Base-by-base conservation (phyloP, 2,329 filamentous ascomycete genomes). In the Phoma sp. region DNA sequence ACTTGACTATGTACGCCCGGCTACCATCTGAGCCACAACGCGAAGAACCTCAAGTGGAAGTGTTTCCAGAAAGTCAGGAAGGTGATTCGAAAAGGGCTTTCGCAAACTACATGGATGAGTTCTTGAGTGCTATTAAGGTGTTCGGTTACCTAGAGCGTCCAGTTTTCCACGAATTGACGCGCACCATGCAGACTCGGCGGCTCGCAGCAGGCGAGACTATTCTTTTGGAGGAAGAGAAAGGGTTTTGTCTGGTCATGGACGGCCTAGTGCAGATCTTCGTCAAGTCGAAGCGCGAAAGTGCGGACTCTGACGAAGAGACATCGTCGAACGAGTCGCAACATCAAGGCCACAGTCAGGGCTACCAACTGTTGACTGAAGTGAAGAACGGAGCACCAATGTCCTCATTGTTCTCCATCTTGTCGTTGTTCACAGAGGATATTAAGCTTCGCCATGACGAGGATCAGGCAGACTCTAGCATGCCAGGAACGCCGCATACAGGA, bases 341-440 rank as follows among this genome's bases (percentile, higher is more conserved):
- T 36, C 77, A 82, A 29, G 76, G 83, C 5, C 85, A 85, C 32
- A 87, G 91, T 52, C 92, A 96, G 72, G 91, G 89, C 29, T 99
- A 99, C 69, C 95, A 98, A 73, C 83, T 99, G 35, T 81, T 99
- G 49, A 99, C 95, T 0, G 96, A 99, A 76, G 94, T 99, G 48
- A 96, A 95, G 69, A 99, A 99, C 68, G 95, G 95, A 13, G 93
- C 95, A 1, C 94, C 96, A 1, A 97, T 99, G 94, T 99, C 95
- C 5, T 99, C 95, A 0, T 78, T 99, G 2, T 99, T 99, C 75
- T 98, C 95, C 0, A 96, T 99, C 63, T 86, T 99, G 77, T 96
- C 94, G 2, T 81, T 99, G 0, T 99, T 99, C 71, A 99, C 95
- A 3, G 95, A 99, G 74, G 93, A 97, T 68, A 87, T 99, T 48